A percentile compares a stretch with the other conserved stretches of the same genome.
phyloP scores from a whole-genome alignment of 2,329 filamentous ascomycete species.

The Fusarium austroafricanum region DNA sequence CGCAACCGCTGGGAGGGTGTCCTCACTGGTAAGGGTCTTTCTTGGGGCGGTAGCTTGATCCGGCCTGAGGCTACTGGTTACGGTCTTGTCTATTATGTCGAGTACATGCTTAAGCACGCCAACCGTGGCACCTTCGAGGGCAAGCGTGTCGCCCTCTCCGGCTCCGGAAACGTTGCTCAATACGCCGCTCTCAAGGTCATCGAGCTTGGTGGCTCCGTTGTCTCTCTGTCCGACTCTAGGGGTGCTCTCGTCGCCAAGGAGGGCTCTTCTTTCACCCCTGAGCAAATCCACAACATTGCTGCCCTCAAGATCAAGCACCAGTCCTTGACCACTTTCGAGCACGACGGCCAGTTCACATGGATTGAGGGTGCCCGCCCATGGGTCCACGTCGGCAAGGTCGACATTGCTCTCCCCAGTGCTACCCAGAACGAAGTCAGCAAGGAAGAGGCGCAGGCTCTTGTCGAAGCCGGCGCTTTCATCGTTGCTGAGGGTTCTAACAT shows the following conservation, averaged over 20 bases:
- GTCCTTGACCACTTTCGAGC: conserved; percentile 78
- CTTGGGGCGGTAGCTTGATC: conserved; percentile 94
- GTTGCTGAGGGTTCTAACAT: conserved; percentile 99
- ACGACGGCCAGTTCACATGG: conserved; percentile 81
- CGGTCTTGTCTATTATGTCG: conserved; percentile 95
- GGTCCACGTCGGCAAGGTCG: conserved; percentile 88
- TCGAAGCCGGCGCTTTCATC: conserved; percentile 81
- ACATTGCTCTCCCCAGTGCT: conserved; percentile 90
- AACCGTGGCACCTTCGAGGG: conserved; percentile 87
- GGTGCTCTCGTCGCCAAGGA: conserved; percentile 82
- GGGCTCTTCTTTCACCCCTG: conserved; percentile 78
- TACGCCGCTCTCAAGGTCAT: conserved; percentile 97
- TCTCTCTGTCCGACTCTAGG: conserved; percentile 94
- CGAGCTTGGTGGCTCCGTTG: conserved; percentile 91
- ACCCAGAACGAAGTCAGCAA: conserved; percentile 98
- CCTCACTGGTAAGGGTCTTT: conserved; percentile 92
- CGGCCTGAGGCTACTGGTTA: conserved; percentile 97
- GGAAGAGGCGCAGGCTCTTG: conserved; percentile 87
- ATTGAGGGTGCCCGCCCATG: conserved; percentile 89
- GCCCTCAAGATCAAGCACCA: conserved; percentile 88
- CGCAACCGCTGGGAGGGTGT: conserved; percentile 95
- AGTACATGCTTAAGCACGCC: conserved; percentile 94
- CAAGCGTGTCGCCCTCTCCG: conserved; percentile 95
- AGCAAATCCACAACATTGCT: conserved; percentile 83
- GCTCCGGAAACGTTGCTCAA: conserved; percentile 97